Base-by-base conservation (phyloP, 495 filamentous ascomycete genomes). In the Neurospora pannonica region DNA sequence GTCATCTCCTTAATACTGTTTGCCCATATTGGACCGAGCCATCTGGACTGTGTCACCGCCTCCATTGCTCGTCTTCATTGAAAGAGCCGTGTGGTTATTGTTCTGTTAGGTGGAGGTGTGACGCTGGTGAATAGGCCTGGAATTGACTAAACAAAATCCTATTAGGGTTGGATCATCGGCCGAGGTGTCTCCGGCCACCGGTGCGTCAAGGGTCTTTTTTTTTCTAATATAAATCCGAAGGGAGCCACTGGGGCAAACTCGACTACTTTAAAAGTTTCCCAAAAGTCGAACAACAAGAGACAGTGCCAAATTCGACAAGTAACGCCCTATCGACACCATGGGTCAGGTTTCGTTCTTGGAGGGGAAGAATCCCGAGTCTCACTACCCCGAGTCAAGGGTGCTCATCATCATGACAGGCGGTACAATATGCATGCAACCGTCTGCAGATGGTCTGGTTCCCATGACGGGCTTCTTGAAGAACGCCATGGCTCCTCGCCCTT, bases 401-500 rank as follows among this genome's bases (percentile, higher is more conserved):
- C 85, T 97, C 73, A 91, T 97, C 74, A 93, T 97, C 83, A 95
- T 95, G 88, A 97, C 95, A 17, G 94, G 96, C 69, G 96, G 96
- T 24, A 98, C 96, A 2, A 98, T 99, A 73, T 98, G 94, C 83
- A 99, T 99, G 96, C 88, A 89, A 78, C 88, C 86, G 15, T 92
- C 89, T 4, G 85, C 87, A 0, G 87, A 89, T 70, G 92, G 90
- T 9, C 85, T 92, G 71, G 81, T 92, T 10, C 92, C 93, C 24
- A 92, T 92, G 17, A 85, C 89, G 78, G 93, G 92, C 0, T 99
- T 99, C 78, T 87, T 97, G 37, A 86, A 97, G 48, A 89, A 89
- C 70, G 93, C 93, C 73, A 91, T 99, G 86, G 90, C 90, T 1
- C 93, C 93, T 0, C 86, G 93, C 71, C 94, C 94, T 2, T 92